Base-by-base conservation (phyloP, 2,329 filamentous ascomycete genomes). In the Stemphylium beticola region DNA sequence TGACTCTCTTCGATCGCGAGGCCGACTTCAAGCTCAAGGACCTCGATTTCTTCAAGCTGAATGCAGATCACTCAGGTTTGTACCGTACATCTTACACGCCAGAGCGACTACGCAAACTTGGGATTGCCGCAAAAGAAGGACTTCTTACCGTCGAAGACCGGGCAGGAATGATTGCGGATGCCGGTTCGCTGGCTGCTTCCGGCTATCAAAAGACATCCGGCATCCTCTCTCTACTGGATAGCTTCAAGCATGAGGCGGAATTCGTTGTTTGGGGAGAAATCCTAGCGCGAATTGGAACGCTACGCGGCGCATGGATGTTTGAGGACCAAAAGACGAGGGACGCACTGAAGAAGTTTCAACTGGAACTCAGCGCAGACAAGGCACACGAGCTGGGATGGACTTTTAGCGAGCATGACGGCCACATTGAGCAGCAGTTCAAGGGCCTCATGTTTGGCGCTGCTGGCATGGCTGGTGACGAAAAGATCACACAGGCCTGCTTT, bases 181-280 rank as follows among this genome's bases (percentile, higher is more conserved):
- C 93, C 4, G 92, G 92, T 65, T 92, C 93, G 26, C 83, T 98
- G 64, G 91, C 93, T 48, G 85, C 90, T 32, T 95, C 93, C 42
- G 93, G 93, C 29, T 96, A 96, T 75, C 91, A 96, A 75, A 96
- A 91, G 82, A 96, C 93, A 0, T 96, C 93, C 14, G 92, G 92
- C 11, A 84, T 96, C 47, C 79, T 98, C 38, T 92, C 89, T 49
- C 83, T 98, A 12, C 82, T 98, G 49, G 90, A 96, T 74, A 88
- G 90, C 44, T 95, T 98, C 72, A 85, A 88, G 69, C 81, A 78
- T 58, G 93, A 98, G 78, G 82, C 87, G 0, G 91, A 96, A 68
- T 97, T 92, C 63, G 91, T 97, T 34, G 93, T 98, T 3, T 98
- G 93, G 93, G 92, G 91, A 64, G 93, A 97, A 76, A 91, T 98